phyloP scores from a whole-genome alignment of 805 yeast genomes.

The Ogataea allantospora region DNA sequence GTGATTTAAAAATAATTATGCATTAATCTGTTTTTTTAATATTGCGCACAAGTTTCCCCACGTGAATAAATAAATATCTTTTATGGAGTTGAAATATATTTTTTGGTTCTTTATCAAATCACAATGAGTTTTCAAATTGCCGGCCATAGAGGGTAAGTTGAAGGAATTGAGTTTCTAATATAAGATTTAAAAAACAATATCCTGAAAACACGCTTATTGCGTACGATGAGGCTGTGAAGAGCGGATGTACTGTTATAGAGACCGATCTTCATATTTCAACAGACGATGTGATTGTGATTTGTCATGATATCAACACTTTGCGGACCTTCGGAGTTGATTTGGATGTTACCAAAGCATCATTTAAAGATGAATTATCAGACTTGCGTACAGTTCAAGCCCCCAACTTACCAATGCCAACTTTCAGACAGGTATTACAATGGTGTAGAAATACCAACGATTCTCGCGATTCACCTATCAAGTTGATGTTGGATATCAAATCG shows the following conservation, averaged over 20 bases:
- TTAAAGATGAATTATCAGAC: conserved; percentile 27
- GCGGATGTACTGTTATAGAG: conserved; percentile 36
- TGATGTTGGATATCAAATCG: conserved; percentile 38
- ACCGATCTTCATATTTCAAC: conserved; percentile 38
- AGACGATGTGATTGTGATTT: conserved; percentile 34
- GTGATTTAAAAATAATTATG: not conserved
- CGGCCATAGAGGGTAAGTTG: conserved; percentile 33
- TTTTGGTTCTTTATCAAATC: not conserved
- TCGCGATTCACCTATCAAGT: conserved; percentile 34
- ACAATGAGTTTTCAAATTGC: conserved; percentile 16
- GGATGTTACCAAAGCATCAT: conserved; percentile 28
- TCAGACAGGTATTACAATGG: conserved; percentile 34
- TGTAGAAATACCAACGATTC: conserved; percentile 41
- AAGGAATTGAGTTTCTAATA: not conserved
- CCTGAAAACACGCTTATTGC: conserved; percentile 40
- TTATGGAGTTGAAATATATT: not conserved
- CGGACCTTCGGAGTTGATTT: conserved; percentile 34
- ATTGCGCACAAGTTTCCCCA: not conserved
- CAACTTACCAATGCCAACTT: conserved; percentile 33
- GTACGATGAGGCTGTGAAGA: conserved; percentile 34
- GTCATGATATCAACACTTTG: conserved; percentile 35
- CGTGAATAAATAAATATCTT: too few species aligned
- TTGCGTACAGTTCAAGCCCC: conserved; percentile 34
- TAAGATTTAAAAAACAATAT: conserved; percentile 26
- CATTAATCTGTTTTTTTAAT: not conserved